Conservation (phyloP, 2,329 filamentous ascomycete genomes). For the Ophiostoma montium region DNA sequence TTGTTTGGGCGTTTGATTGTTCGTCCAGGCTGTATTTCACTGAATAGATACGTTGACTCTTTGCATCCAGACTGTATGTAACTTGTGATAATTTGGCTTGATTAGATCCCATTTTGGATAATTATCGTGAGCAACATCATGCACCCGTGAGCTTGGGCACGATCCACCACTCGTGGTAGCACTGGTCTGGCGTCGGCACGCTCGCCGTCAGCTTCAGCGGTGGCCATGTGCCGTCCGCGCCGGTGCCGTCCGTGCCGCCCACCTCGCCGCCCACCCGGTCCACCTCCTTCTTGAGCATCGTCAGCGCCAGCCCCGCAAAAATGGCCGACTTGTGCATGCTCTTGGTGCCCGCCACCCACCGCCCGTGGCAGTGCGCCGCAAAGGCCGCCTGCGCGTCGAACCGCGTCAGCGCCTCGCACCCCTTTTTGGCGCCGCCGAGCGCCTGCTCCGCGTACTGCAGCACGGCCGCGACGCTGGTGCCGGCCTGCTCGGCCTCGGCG, state of each 20-base stretch:
- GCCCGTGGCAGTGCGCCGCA: slow-evolving; percentile 31
- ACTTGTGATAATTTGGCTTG: background rate
- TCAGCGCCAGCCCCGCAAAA: slow-evolving; percentile 50
- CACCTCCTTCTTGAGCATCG: slow-evolving; percentile 42
- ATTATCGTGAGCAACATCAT: background rate
- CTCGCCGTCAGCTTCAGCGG: slow-evolving; percentile 32
- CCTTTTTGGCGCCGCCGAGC: slow-evolving; percentile 34
- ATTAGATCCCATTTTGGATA: background rate
- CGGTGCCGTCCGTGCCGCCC: slow-evolving; percentile 7
- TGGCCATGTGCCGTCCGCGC: background rate
- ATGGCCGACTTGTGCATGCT: slow-evolving; percentile 56
- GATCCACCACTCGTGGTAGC: slow-evolving; percentile 52
- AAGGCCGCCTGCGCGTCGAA: slow-evolving; percentile 38
- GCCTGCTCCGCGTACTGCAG: slow-evolving; percentile 32
- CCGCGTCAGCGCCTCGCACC: slow-evolving; percentile 41
- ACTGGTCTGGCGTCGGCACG: slow-evolving; percentile 36
- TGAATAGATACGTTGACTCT: too few relatives aligned
- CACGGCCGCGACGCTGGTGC: slow-evolving; percentile 25
- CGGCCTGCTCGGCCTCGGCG: slow-evolving; percentile 26
- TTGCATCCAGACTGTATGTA: too few relatives aligned
- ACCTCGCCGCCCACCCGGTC: slow-evolving; percentile 16
- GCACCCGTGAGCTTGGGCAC: slow-evolving; percentile 33
- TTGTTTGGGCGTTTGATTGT: too few relatives aligned
- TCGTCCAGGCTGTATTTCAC: too few relatives aligned
- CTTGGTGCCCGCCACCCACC: slow-evolving; percentile 47